These are phyloP conservation scores for Phytopythium helicoides DNA, from an alignment of 352 stramenopile genomes.

Conservation along the genomic window DNA sequence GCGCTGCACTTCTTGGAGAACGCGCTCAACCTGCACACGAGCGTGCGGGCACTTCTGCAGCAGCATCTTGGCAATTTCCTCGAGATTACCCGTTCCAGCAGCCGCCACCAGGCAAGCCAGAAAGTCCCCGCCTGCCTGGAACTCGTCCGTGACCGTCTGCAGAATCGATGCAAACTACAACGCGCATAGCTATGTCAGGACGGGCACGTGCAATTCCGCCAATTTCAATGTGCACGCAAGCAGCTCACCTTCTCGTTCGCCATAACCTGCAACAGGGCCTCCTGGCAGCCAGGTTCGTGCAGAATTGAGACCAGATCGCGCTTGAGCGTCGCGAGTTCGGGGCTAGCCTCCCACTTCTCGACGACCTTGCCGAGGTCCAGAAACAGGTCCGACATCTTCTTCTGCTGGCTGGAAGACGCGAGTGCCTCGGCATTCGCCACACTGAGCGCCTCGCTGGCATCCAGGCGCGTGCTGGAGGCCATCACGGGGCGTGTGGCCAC, in stretches of 20 bases:
- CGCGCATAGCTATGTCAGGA: slow-evolving; percentile 2
- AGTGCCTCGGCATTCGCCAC: slow-evolving; percentile 35
- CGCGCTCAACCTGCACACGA: slow-evolving; percentile 67
- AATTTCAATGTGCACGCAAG: background rate
- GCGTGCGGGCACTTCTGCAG: slow-evolving; percentile 72
- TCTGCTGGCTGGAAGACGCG: slow-evolving; percentile 37
- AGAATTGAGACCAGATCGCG: slow-evolving; percentile 68
- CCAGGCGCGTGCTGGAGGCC: slow-evolving; percentile 12
- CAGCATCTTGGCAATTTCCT: slow-evolving; percentile 73
- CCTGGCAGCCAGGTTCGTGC: slow-evolving; percentile 71
- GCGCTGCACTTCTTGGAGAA: slow-evolving; percentile 69
- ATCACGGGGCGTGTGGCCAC: slow-evolving; percentile 34
- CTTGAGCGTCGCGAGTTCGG: slow-evolving; percentile 61
- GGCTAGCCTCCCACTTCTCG: slow-evolving; percentile 63
- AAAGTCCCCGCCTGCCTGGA: slow-evolving; percentile 55
- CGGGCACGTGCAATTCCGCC: background rate
- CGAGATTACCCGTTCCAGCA: slow-evolving; percentile 46
- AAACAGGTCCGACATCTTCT: slow-evolving; percentile 67
- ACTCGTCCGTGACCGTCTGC: slow-evolving; percentile 58
- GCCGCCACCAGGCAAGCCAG: slow-evolving; percentile 51
- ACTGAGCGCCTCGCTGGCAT: slow-evolving; percentile 19
- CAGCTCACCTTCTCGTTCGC: slow-evolving; percentile 39
- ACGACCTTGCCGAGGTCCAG: slow-evolving; percentile 75
- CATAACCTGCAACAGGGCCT: slow-evolving; percentile 74
- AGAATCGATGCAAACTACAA: slow-evolving; percentile 56